phyloP scores from a whole-genome alignment of 2,329 filamentous ascomycete species.

The Teratosphaeria viscida region DNA sequence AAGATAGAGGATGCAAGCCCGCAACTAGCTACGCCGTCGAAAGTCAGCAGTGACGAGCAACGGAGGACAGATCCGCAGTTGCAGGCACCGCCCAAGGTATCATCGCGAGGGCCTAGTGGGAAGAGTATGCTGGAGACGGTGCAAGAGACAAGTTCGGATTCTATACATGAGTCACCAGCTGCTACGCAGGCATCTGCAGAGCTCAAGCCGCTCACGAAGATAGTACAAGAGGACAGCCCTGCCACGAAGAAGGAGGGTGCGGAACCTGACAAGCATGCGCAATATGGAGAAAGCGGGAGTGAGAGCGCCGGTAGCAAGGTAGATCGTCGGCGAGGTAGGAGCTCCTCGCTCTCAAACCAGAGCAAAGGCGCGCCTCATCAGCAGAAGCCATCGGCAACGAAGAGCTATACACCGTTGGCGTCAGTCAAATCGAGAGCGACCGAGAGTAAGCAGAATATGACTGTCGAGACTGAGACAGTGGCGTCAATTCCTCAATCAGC shows the following conservation, averaged over 20 bases:
- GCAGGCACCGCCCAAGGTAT: slow-evolving; percentile 26
- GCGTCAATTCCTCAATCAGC: slow-evolving; percentile 78
- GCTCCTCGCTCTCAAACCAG: slow-evolving; percentile 21
- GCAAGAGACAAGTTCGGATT: slow-evolving; percentile 37
- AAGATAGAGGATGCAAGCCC: slow-evolving; percentile 37
- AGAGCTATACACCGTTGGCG: slow-evolving; percentile 58
- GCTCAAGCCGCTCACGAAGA: slow-evolving; percentile 19
- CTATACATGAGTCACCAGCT: slow-evolving; percentile 52
- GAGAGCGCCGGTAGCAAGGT: slow-evolving; percentile 53
- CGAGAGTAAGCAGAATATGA: slow-evolving; percentile 86
- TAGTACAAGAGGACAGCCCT: slow-evolving; percentile 12
- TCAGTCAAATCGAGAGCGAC: slow-evolving; percentile 54
- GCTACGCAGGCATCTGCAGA: slow-evolving; percentile 22
- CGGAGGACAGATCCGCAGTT: slow-evolving; percentile 29
- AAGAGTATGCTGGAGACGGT: slow-evolving; percentile 71
- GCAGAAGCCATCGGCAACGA: slow-evolving; percentile 15
- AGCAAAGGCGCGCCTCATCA: slow-evolving; percentile 11
- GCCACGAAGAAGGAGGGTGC: slow-evolving; percentile 37
- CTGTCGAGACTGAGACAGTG: slow-evolving; percentile 93
- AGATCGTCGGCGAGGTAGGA: slow-evolving; percentile 29
- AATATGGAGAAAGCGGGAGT: slow-evolving; percentile 47
- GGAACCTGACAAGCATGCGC: slow-evolving; percentile 16
- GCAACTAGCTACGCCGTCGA: slow-evolving; percentile 23
- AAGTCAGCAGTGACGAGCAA: slow-evolving; percentile 9
- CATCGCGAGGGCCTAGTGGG: slow-evolving; percentile 27